Evolutionary conservation across 75 land plant genomes (phyloP), one percentile per base, ranked within the genome.

Genomic region (Sequoiadendron giganteum): DNA sequence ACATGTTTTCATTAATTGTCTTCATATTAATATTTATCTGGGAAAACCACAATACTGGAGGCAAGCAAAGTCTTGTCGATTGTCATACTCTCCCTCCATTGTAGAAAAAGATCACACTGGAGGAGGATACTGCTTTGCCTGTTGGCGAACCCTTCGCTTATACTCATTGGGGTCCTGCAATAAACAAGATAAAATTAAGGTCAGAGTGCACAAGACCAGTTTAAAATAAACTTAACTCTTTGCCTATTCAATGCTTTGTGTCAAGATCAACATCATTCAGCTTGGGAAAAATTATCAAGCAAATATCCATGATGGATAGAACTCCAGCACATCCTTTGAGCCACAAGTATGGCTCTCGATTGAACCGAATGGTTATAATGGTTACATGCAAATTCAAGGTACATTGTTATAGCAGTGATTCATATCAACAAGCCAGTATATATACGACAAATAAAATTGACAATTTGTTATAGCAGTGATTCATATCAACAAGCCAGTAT

Each of bases 71-170:
- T 13, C 77, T 75, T 75, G 38, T 15, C 2, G 13, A 32, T 32
- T 11, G 14, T 30, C 76, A 30, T 72, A 30, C 9, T 30, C 30
- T 28, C 34, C 34, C 16, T 14, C 55, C 55, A 52, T 13, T 52
- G 9, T 30, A 32, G 38, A 8, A 75, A 2, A 75, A 10, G 11
- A 68, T 91, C 88, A 92, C 10, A 92, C 89, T 13, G 91, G 93
- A 32, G 93, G 93, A 19, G 93, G 93, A 76, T 91, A 92, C 32
- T 83, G 90, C 85, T 92, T 92, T 16, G 93, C 93, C 88, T 92
- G 93, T 84, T 87, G 93, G 84, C 87, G 83, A 36, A 92, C 93
- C 49, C 93, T 75, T 70, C 93, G 81, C 85, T 92, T 92, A 87
- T 92, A 92, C 72, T 92, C 93, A 19, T 82, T 86, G 39, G 86